Conservation (phyloP, 441 rosid species). For the Erodium moschatum region DNA sequence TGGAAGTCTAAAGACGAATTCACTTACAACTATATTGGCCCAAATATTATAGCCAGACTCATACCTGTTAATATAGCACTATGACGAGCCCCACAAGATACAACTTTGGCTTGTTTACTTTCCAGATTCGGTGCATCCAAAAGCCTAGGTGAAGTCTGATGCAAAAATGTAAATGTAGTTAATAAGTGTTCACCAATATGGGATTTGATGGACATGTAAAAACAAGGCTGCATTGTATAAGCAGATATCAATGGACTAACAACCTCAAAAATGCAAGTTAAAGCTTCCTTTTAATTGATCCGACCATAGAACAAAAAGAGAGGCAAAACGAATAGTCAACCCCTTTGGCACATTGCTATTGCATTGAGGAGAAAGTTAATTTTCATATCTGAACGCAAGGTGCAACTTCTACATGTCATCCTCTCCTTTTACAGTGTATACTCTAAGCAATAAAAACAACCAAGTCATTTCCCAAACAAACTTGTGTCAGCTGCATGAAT, state of each 20-base stretch:
- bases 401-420: background rate
- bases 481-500: background rate
- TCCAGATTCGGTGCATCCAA: conserved; percentile 82
- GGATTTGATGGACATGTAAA: background rate
- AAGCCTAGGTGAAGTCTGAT: conserved; percentile 77
- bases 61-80: conserved; percentile 64
- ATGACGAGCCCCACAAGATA: conserved; percentile 97
- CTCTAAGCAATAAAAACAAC: background rate
- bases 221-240: background rate
- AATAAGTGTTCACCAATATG: background rate
- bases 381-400: background rate
- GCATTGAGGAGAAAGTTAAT: background rate
- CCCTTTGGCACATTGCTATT: background rate
- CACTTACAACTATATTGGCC: background rate
- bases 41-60: background rate
- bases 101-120: conserved; percentile 36
- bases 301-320: background rate
- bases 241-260: background rate
- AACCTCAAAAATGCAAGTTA: background rate
- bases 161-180: conserved; percentile 4
- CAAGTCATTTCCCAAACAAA: background rate
- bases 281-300: background rate
- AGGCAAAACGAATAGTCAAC: background rate
- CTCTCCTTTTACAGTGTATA: too few species aligned
- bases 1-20: too few species aligned